Percentiles rank a stretch among this genome's conserved stretches.
phyloP scores from a whole-genome alignment of 345 rosid genomes.

The Euclidium syriacum region DNA sequence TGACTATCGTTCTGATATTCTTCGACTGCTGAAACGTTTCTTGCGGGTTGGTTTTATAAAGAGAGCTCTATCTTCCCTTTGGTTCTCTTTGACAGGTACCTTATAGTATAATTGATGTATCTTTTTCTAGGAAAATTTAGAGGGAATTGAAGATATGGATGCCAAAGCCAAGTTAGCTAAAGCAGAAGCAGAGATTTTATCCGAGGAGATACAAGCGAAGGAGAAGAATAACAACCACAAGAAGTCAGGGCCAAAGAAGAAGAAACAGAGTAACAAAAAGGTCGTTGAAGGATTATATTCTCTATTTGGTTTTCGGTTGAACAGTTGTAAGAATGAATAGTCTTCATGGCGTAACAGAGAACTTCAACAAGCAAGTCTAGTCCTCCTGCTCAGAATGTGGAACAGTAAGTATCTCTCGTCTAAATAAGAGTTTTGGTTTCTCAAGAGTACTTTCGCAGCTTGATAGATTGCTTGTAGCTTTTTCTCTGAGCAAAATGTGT shows the following conservation, averaged over 20 bases:
- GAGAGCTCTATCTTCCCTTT: background rate
- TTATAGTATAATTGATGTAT: background rate
- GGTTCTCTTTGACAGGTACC: too few relatives aligned
- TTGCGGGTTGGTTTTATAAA: background rate
- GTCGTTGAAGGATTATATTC: background rate
- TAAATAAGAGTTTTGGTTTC: background rate
- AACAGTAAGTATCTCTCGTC: background rate
- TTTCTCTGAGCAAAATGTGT: background rate
- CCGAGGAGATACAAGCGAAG: background rate
- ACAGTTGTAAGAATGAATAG: background rate
- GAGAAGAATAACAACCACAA: too few relatives aligned
- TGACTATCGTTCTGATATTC: constrained; percentile 8
- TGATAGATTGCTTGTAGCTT: background rate
- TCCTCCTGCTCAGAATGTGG: background rate
- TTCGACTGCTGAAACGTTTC: background rate
- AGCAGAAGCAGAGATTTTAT: background rate
- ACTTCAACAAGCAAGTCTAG: background rate
- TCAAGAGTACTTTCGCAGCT: too few relatives aligned
- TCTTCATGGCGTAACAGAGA: constrained; percentile 2
- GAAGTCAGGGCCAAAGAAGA: background rate
- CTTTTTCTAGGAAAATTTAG: background rate
- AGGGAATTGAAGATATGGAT: background rate
- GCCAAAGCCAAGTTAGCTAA: background rate
- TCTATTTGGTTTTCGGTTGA: background rate
- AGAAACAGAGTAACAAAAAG: constrained; percentile 11